Evolutionary conservation across 2,329 filamentous ascomycete genomes (phyloP), one percentile per base, ranked within the genome.

Genomic region (Fusarium bactridioides): DNA sequence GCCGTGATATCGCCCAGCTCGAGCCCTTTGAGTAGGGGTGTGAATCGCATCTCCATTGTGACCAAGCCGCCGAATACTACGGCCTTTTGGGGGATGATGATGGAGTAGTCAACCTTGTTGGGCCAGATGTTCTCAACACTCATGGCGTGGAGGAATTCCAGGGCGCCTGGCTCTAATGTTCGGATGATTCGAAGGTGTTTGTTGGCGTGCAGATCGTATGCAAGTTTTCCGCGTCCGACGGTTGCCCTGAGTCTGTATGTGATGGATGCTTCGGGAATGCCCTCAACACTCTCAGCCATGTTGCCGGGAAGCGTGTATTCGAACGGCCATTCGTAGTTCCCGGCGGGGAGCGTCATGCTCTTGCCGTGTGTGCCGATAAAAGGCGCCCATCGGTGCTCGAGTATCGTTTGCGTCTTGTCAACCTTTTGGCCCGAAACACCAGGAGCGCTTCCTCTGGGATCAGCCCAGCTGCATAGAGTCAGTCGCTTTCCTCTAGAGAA

Each of bases 81-180:
- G 4, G 96, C 96, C 84, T 98, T 98, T 78, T 94, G 95, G 1
- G 96, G 95, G 16, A 97, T 93, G 64, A 94, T 90, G 71, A 99
- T 94, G 35, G 94, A 95, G 83, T 99, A 99, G 80, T 97, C 94
- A 76, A 98, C 89, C 85, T 99, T 99, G 84, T 97, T 96, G 10
- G 94, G 93, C 96, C 96, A 99, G 72, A 97, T 93, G 79, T 98
- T 98, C 82, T 98, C 95, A 72, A 98, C 95, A 71, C 93, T 94
- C 94, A 98, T 96, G 53, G 94, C 92, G 81, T 98, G 93, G 41
- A 93, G 87, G 70, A 95, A 88, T 79, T 95, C 93, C 65, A 95
- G 86, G 16, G 93, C 92, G 56, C 91, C 91, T 16, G 93, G 88
- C 67, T 94, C 92, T 51, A 95, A 84, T 1, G 93, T 95, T 63